Evolutionary conservation across 148 eudicot genomes (phyloP), one percentile per base, ranked within the genome.

Genomic region (Vaccinium myrtillus): DNA sequence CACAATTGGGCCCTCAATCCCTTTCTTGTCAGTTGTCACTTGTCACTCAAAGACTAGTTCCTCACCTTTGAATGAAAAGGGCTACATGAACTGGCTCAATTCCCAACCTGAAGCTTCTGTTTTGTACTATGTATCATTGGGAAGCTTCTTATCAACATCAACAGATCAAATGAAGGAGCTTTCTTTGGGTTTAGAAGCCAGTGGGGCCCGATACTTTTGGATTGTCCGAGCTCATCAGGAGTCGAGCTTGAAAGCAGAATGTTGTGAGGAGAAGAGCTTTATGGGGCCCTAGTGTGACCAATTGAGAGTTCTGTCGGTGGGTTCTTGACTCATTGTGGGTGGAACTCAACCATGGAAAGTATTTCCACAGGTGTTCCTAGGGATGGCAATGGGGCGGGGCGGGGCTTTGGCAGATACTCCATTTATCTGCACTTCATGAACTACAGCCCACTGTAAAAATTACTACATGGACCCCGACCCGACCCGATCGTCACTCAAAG

Each of bases 61-160:
- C 6, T 43, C 8, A 14, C 16, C 12, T 50, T 3, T 43, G 49
- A 9, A 27, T 36, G 8, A 77, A 0, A n/a, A 6, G 73, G 63
- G 46, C 75, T 75, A n/a, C 51, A 39, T 76, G 14, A n/a, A 46
- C 5, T 83, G 85, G 85, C 81, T 83, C 73, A 25, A 25, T 30
- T 67, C 73, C 36, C 73, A 67, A 25, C 73, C 73, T 27, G 36
- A 67, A 10, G 73, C 73, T 67, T 67, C 73, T 67, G 73, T 67
- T 6, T 4, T 67, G 73, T 67, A 25, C 12, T n/a, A n/a, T n/a
- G 36, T 25, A 27, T 67, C 73, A 3, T 12, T 67, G 36, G 39
- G 73, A 10, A 67, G 73, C 73, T 67, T 25, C 73, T 67, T 67
- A 6, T 67, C 73, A 12, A 27, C 36, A 25, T 67, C 73, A 23